Percentiles rank a stretch among this genome's conserved stretches.
phyloP scores from a whole-genome alignment of 1,284 basidiomycete species.

The Cryptococcus sp. region DNA sequence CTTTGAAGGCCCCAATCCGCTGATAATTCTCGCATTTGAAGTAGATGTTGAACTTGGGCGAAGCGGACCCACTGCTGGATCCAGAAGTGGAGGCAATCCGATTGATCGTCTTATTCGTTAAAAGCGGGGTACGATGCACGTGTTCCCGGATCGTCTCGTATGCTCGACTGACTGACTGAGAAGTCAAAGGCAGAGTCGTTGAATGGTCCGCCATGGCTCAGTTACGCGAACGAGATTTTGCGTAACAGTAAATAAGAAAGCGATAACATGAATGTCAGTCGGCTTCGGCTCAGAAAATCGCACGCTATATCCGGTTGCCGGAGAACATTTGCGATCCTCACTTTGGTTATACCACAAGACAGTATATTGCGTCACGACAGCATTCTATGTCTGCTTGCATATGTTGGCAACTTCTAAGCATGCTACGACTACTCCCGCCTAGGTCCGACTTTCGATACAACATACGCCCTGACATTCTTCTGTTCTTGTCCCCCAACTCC shows the following conservation, averaged over 20 bases:
- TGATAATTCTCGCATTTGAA: slow-evolving; percentile 34
- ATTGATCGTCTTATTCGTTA: slow-evolving; percentile 23
- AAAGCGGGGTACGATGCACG: slow-evolving; percentile 21
- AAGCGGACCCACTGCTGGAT: not conserved
- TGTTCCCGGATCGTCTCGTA: slow-evolving; percentile 16
- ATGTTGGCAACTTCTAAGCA: too few relatives aligned
- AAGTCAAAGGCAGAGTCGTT: slow-evolving; percentile 8
- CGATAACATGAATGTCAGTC: too few relatives aligned
- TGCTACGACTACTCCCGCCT: slow-evolving; percentile 29
- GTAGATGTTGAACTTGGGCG: slow-evolving; percentile 20
- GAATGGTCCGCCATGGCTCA: slow-evolving; percentile 8
- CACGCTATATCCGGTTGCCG: too few relatives aligned
- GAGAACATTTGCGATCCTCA: too few relatives aligned
- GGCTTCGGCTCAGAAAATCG: too few relatives aligned
- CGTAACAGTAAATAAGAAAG: too few relatives aligned
- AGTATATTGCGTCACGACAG: too few relatives aligned
- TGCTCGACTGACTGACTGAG: slow-evolving; percentile 6
- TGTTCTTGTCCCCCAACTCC: slow-evolving; percentile 88
- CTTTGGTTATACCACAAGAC: too few relatives aligned
- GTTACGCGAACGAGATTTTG: too few relatives aligned
- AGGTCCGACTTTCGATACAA: slow-evolving; percentile 55
- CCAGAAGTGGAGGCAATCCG: slow-evolving; percentile 13
- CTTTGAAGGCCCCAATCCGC: slow-evolving; percentile 31
- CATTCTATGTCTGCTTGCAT: too few relatives aligned
- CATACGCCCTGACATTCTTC: slow-evolving; percentile 70